Evolutionary conservation across 345 rosid genomes (phyloP).

Genomic region (Carallia brachiata): DNA sequence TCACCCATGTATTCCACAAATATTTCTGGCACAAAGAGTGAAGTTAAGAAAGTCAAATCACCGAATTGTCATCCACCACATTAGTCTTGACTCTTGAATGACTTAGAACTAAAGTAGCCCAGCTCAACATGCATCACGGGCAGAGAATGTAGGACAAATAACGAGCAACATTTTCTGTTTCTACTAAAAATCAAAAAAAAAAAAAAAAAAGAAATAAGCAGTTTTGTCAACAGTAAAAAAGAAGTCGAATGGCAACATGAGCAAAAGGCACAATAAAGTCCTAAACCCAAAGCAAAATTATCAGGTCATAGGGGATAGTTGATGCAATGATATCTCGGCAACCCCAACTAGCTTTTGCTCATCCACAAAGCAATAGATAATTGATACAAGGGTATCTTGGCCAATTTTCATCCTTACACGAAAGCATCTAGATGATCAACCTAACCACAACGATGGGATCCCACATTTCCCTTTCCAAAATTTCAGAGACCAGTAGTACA

Average conservation of each 20-base stretch:
- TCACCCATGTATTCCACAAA: slow-evolving; percentile 84
- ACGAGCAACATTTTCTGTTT: too few relatives aligned
- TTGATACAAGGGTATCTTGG: not conserved
- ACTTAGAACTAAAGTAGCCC: slow-evolving; percentile 4
- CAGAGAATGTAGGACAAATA: too few relatives aligned
- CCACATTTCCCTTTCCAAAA: not conserved
- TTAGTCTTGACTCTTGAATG: not conserved
- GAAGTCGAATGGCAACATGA: too few relatives aligned
- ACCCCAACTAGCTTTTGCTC: not conserved
- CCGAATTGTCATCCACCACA: not conserved
- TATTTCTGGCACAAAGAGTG: slow-evolving; percentile 50
- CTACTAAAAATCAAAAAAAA: too few relatives aligned
- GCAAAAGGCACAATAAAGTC: too few relatives aligned
- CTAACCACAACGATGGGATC: not conserved
- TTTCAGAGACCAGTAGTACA: not conserved
- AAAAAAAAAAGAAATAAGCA: too few relatives aligned
- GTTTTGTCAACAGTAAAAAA: too few relatives aligned
- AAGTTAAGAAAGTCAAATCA: slow-evolving; percentile 14
- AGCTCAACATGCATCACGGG: not conserved
- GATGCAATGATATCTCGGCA: not conserved
- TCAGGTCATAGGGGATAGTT: too few relatives aligned
- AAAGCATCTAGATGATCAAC: not conserved
- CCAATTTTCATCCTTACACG: not conserved
- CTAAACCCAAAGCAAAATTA: too few relatives aligned
- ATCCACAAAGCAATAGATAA: not conserved